Evolutionary conservation across 371 early-diverging fungal species (phyloP), one percentile per base, ranked within the genome.

Genomic region (Catenaria anguillulae): DNA sequence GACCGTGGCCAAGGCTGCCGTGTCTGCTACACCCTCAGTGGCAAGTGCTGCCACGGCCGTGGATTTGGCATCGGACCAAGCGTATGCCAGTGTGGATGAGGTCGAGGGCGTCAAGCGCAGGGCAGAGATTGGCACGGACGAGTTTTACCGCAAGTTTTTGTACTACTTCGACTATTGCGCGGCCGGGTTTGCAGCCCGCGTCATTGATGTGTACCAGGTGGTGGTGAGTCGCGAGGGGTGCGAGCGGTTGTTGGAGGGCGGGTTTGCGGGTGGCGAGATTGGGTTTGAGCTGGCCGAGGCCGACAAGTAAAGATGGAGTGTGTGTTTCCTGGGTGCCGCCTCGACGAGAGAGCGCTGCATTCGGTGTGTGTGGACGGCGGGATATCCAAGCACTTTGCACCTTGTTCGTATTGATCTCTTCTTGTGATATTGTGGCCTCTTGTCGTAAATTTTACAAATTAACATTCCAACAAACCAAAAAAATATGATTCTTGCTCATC

Each of bases 131-230:
- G 78, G 81, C 66, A 64, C 71, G 37, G 65, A 69, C 26, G 71
- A 68, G 52, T 82, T 83, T 61, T 68, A 70, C 62, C 70, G 82
- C 37, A 76, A 76, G 65, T 82, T 78, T 76, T 70, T 77, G 63
- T 82, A 70, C 63, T 75, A 74, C 60, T 84, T 86, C 70, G 75
- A 81, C n/a, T 86, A 83, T 66, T 85, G 86, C 64, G 84, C 84
- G 64, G 84, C 80, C 26, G 86, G 83, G 0, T 86, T 85, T 64
- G 75, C 73, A 29, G 76, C 73, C 17, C 66, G 78, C n/a, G 79
- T 76, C 5, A 72, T 85, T n/a, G 84, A 84, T 1, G 71, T 75
- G 43, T 42, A 74, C 2, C 81, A 79, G 64, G 64, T 83, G 26
- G 73, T 78, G 17, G 70, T 78, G 26, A 69, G 70, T 1, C 61